Percentiles rank a stretch among this genome's conserved stretches.
Evolutionary conservation across 164 flowering plant genomes (phyloP).

Genomic region (Buxus sempervirens): DNA sequence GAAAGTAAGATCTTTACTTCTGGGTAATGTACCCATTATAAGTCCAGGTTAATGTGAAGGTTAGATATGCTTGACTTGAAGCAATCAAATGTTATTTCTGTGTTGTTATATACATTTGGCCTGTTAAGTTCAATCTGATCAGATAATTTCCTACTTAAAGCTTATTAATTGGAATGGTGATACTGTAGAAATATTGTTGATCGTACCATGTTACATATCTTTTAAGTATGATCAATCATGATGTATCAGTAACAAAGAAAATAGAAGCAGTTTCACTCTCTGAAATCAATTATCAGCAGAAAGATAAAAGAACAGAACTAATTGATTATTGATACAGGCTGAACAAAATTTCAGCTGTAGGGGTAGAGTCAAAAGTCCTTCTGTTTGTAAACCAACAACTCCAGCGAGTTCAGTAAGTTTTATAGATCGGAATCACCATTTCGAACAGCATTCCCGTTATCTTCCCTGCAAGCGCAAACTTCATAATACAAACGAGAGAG

Average conservation of each 20-base stretch:
- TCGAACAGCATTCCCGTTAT: slow-evolving; percentile 5
- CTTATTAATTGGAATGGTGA: no score
- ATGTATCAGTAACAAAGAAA: not conserved
- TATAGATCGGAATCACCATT: slow-evolving; percentile 9
- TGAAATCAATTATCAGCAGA: not conserved
- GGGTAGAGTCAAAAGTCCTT: not conserved
- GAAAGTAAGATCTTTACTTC: no score
- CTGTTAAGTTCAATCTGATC: no score
- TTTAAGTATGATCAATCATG: not conserved
- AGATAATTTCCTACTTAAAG: no score
- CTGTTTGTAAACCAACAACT: not conserved
- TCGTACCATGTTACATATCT: not conserved
- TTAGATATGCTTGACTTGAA: no score
- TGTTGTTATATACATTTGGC: no score
- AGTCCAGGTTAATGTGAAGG: no score
- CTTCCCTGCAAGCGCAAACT: slow-evolving; percentile 6
- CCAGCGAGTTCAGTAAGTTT: slow-evolving; percentile 8
- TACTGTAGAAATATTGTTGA: not conserved
- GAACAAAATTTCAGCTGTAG: not conserved
- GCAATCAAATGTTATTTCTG: no score
- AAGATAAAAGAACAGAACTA: not conserved
- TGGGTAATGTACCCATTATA: no score
- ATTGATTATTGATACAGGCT: not conserved
- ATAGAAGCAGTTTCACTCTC: not conserved
- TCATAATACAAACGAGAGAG: not conserved